Percentiles rank a stretch among this genome's conserved stretches.
These are phyloP conservation scores for Raffaelea deltoideospora DNA, from an alignment of 2,329 filamentous ascomycete species.

Conservation along the genomic window DNA sequence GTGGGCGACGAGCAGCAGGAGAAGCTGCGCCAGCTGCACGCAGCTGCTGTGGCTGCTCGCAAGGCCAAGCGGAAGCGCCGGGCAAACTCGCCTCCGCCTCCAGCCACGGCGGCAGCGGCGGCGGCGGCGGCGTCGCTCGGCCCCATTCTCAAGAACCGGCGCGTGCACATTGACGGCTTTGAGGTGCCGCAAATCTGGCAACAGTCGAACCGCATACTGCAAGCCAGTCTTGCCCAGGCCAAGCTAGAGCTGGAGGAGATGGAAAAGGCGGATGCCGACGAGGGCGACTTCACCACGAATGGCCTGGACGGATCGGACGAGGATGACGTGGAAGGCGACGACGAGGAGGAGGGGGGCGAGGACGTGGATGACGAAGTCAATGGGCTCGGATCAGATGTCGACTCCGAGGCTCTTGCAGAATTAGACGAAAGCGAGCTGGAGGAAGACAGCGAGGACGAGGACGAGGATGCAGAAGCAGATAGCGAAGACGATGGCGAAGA, in stretches of 20 bases:
- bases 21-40: slow-evolving; percentile 33
- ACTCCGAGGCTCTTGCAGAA: too few species aligned
- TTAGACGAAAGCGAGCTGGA: slow-evolving; percentile 20
- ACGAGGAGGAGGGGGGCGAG: slow-evolving; percentile 19
- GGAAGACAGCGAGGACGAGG: slow-evolving; percentile 18
- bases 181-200: slow-evolving; percentile 86
- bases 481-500: slow-evolving; percentile 25
- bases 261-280: slow-evolving; percentile 28
- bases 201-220: slow-evolving; percentile 73
- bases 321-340: slow-evolving; percentile 18
- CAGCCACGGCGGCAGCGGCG: slow-evolving; percentile 43
- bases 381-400: slow-evolving; percentile 14
- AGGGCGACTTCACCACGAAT: slow-evolving; percentile 15
- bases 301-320: neutral
- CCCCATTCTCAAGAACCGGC: slow-evolving; percentile 58
- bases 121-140: slow-evolving; percentile 50
- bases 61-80: slow-evolving; percentile 53
- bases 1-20: slow-evolving; percentile 59
- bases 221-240: slow-evolving; percentile 33
- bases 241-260: slow-evolving; percentile 31
- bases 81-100: slow-evolving; percentile 19
- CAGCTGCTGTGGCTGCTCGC: slow-evolving; percentile 37
- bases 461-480: slow-evolving; percentile 18
- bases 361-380: slow-evolving; percentile 13
- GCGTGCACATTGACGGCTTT: slow-evolving; percentile 76